Percentiles rank a stretch among this genome's conserved stretches.
Conservation (phyloP, 345 rosid genomes). For the Firmiana major region DNA sequence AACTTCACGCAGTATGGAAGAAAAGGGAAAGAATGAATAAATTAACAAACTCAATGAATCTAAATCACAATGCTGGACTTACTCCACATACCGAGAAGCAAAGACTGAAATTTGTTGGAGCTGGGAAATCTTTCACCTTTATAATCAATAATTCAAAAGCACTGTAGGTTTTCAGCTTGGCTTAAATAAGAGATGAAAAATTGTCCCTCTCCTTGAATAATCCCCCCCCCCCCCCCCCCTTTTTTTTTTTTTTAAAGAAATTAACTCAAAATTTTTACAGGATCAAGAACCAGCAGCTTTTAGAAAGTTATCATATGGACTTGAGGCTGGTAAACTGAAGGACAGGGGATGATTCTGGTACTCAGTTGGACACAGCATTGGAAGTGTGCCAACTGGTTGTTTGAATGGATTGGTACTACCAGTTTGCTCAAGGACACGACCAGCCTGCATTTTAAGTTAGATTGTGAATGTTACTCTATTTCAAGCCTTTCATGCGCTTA, state of each 20-base stretch:
- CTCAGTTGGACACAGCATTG: conserved; percentile 39
- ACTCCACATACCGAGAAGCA: neutral
- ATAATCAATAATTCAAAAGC: neutral
- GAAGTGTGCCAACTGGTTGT: conserved; percentile 11
- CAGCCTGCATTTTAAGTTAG: conserved; percentile 41
- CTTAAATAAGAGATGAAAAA: neutral
- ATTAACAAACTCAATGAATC: conserved; percentile 4
- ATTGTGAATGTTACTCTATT: neutral
- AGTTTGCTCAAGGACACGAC: conserved; percentile 42
- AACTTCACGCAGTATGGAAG: neutral
- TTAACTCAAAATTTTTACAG: neutral
- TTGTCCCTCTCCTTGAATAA: neutral
- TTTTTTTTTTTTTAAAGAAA: neutral
- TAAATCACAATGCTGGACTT: neutral
- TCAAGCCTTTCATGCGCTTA: neutral
- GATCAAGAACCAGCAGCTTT: conserved; percentile 81
- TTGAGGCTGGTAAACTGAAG: conserved; percentile 55
- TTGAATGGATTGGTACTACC: conserved; percentile 18
- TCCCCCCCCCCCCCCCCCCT: too few relatives aligned
- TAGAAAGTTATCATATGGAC: conserved; percentile 66
- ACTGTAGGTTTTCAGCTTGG: neutral
- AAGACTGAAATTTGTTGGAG: neutral
- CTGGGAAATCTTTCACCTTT: neutral
- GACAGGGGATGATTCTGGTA: conserved; percentile 37
- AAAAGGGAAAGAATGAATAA: neutral